Evolutionary conservation across 2,329 filamentous ascomycete species (phyloP), one percentile per base, ranked within the genome.

Genomic region (Hypoxylon sp.): DNA sequence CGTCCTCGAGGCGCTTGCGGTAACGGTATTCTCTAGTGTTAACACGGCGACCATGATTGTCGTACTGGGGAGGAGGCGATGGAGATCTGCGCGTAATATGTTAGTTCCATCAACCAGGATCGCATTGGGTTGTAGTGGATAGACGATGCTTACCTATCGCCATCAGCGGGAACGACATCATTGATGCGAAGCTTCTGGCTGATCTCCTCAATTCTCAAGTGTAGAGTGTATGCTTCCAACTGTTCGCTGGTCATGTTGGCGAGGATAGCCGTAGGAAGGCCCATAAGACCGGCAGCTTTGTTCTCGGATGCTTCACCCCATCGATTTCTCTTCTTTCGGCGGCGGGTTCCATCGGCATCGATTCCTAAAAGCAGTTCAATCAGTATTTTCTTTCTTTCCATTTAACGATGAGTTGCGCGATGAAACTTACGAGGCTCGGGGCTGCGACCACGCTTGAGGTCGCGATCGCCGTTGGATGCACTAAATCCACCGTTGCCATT

Each of bases 21-120:
- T 99, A 99, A 75, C 95, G 93, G 82, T 94, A 97, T 83, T 99
- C 96, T 80, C 96, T 89, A 61, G 96, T 99, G 81, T 99, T 99
- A 82, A 98, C 93, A 93, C 95, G 95, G 73, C 94, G 92, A 84
- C 95, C 95, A 76, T 97, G 96, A 84, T 99, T 99, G 81, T 99
- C 95, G 82, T 99, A 99, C 80, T 98, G 94, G 10, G 95, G 95
- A 32, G 95, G 86, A 37, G 95, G 95, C 63, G 95, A 99, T 19
- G 94, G 94, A 61, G 95, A 99, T 81, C 95, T 97, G 72, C 17
- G 68, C 55, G 49, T 34, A 48, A 69, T 73, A 64, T 60, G 69
- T 64, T 37, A 68, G 62, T 41, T 50, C 43, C 34, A 20, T 22
- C 32, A 24, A 37, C 24, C 6, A 17, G 6, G n/a, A 37, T 4